Evolutionary conservation across 106 monocot species (phyloP).

Genomic region (Alisma plantagoaquatica): DNA sequence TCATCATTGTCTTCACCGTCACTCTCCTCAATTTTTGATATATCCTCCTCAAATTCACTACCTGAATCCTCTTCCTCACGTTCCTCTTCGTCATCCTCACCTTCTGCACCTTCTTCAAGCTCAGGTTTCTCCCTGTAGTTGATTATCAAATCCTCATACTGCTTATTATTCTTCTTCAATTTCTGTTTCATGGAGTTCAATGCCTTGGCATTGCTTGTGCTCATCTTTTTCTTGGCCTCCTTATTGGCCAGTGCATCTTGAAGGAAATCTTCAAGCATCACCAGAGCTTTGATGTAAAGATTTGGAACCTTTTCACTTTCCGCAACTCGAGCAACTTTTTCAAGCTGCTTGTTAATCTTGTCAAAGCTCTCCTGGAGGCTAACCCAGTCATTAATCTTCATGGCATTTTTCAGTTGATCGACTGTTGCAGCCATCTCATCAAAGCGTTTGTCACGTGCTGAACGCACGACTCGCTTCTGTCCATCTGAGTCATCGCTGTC

Average conservation of each 20-base stretch:
- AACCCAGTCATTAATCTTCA: constrained; percentile 97
- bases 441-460: constrained; percentile 60
- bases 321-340: constrained; percentile 69
- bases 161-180: constrained; percentile 96
- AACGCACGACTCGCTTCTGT: constrained; percentile 44
- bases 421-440: constrained; percentile 80
- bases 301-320: constrained; percentile 47
- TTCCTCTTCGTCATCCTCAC: constrained; percentile 22
- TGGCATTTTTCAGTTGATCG: constrained; percentile 78
- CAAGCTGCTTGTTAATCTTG: constrained; percentile 91
- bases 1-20: too few species aligned
- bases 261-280: constrained; percentile 83
- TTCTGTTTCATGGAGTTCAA: constrained; percentile 96
- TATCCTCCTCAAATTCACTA: constrained; percentile 42
- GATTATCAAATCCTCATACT: constrained; percentile 57
- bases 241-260: constrained; percentile 68
- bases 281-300: constrained; percentile 75
- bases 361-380: constrained; percentile 82
- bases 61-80: constrained; percentile 17
- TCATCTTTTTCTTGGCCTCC: constrained; percentile 98
- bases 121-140: constrained; percentile 59
- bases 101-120: constrained; percentile 44
- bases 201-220: constrained; percentile 85
- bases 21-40: constrained; percentile 16
- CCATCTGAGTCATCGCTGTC: constrained; percentile 74